These are phyloP conservation scores for Dendrobium huoshanense DNA, from an alignment of 106 monocot genomes.

Conservation along the genomic window DNA sequence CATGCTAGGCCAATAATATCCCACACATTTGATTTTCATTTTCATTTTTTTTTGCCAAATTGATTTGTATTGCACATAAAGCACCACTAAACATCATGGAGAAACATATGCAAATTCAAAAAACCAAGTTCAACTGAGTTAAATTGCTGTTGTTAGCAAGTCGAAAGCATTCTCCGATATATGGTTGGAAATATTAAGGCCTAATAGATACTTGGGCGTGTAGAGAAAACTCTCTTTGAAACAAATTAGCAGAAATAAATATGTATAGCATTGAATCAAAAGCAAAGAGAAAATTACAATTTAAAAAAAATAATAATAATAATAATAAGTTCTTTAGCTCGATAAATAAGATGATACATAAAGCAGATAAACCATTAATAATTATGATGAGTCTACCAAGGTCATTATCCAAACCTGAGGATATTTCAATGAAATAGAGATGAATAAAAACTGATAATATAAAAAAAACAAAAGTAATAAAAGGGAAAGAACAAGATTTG, in stretches of 20 bases:
- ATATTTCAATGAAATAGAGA: neutral
- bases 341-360: neutral
- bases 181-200: neutral
- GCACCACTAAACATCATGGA: neutral
- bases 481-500: neutral
- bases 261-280: neutral
- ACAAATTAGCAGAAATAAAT: neutral
- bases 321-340: neutral
- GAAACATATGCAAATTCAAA: neutral
- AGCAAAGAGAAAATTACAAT: neutral
- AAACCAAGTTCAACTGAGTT: neutral
- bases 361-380: neutral
- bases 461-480: too few relatives aligned
- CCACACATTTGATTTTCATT: too few relatives aligned
- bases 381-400: neutral
- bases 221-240: neutral
- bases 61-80: neutral
- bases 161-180: neutral
- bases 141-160: neutral
- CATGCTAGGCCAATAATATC: too few relatives aligned
- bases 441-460: neutral
- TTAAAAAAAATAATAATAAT: neutral
- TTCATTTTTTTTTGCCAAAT: too few relatives aligned
- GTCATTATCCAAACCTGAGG: neutral
- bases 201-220: neutral